Conservation (phyloP, 495 filamentous ascomycete genomes). For the Amniculicola lignicola region DNA sequence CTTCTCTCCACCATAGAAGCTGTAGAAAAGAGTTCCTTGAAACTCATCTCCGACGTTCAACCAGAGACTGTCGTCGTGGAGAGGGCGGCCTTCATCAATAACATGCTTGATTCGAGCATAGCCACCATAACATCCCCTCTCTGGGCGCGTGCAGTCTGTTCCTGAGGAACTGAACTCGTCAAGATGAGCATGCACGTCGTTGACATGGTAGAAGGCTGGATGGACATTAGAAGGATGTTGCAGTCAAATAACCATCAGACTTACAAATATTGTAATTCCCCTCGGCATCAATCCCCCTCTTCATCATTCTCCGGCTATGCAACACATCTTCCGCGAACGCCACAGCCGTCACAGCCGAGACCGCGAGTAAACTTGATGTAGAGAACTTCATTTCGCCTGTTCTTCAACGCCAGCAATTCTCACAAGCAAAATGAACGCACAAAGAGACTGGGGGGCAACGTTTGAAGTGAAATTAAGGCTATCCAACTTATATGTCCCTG, state of each 20-base stretch:
- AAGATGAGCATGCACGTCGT: constrained; percentile 56
- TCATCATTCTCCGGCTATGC: constrained; percentile 37
- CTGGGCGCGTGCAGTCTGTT: constrained; percentile 51
- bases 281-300: constrained; percentile 50
- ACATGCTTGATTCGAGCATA: constrained; percentile 55
- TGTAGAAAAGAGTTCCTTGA: constrained; percentile 58
- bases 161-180: constrained; percentile 56
- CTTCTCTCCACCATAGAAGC: constrained; percentile 58
- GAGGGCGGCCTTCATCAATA: constrained; percentile 49
- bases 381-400: constrained; percentile 6
- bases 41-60: constrained; percentile 60
- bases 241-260: not conserved
- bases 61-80: constrained; percentile 52
- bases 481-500: not conserved
- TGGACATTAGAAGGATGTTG: not conserved
- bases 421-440: too few relatives aligned
- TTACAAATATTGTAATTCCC: constrained; percentile 55
- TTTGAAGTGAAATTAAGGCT: too few relatives aligned
- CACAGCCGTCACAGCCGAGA: constrained; percentile 1
- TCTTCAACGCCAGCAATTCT: too few relatives aligned
- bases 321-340: constrained; percentile 16
- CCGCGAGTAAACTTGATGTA: constrained; percentile 4
- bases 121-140: constrained; percentile 56
- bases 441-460: too few relatives aligned
- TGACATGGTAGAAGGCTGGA: constrained; percentile 56